Conservation (phyloP, 352 stramenopile genomes). For the Globisporangium heterothallicum region DNA sequence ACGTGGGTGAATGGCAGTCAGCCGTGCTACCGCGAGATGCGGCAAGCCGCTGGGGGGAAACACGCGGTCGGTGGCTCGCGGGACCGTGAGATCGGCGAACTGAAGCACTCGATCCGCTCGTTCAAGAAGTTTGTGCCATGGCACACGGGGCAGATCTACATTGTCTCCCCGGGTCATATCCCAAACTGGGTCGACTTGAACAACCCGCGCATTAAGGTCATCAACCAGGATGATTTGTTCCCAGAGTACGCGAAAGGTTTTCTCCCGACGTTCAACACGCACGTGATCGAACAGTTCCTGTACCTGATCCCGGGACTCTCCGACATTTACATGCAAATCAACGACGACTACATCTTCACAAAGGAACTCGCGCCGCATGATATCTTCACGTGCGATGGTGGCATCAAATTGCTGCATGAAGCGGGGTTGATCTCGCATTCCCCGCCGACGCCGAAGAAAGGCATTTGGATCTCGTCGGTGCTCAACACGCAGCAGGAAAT, state of each 20-base stretch:
- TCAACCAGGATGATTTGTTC: slow-evolving; percentile 86
- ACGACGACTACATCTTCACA: slow-evolving; percentile 88
- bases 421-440: slow-evolving; percentile 69
- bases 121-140: slow-evolving; percentile 80
- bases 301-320: slow-evolving; percentile 83
- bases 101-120: slow-evolving; percentile 86
- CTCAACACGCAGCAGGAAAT: slow-evolving; percentile 87
- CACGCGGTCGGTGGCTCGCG: slow-evolving; percentile 70
- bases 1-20: slow-evolving; percentile 86
- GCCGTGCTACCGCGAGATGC: slow-evolving; percentile 75
- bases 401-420: slow-evolving; percentile 79
- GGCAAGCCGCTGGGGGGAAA: slow-evolving; percentile 61
- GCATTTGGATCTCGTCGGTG: slow-evolving; percentile 85
- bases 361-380: slow-evolving; percentile 76
- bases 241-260: slow-evolving; percentile 75
- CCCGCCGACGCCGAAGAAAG: slow-evolving; percentile 70
- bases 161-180: slow-evolving; percentile 79
- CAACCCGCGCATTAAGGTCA: slow-evolving; percentile 79
- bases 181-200: slow-evolving; percentile 77
- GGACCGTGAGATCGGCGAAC: slow-evolving; percentile 84
- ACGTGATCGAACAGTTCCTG: slow-evolving; percentile 88
- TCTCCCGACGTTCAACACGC: slow-evolving; percentile 84
- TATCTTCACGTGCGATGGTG: slow-evolving; percentile 85
- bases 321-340: slow-evolving; percentile 88
- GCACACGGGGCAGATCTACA: slow-evolving; percentile 82